These are phyloP conservation scores for Coemansia sp. DNA, from an alignment of 192 early-diverging fungal species.

Conservation along the genomic window DNA sequence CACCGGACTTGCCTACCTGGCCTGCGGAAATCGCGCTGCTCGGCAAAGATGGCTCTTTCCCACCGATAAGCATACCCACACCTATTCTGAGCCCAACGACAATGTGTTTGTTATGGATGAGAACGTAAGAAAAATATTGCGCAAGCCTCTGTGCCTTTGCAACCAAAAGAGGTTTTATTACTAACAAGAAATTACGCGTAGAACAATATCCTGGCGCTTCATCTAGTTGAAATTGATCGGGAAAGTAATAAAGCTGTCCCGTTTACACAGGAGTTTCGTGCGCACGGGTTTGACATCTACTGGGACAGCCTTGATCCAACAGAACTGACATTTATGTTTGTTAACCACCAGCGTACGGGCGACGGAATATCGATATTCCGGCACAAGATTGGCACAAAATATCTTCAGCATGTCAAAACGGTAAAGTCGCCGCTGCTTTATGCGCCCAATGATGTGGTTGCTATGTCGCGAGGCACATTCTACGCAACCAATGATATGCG, in stretches of 20 bases:
- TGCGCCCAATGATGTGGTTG: constrained; percentile 62
- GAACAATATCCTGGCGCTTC: constrained; percentile 44
- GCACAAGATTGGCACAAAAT: constrained; percentile 47
- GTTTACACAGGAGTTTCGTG: constrained; percentile 38
- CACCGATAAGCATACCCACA: constrained; percentile 14
- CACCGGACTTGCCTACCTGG: constrained; percentile 57
- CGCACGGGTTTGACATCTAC: constrained; percentile 60
- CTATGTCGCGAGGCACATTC: constrained; percentile 55
- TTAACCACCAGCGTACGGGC: constrained; percentile 61
- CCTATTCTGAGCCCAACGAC: constrained; percentile 32
- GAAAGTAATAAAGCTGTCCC: constrained; percentile 30
- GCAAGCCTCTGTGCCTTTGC: neutral
- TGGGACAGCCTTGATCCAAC: constrained; percentile 43
- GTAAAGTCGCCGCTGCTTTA: constrained; percentile 55
- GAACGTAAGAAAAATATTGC: constrained; percentile 31
- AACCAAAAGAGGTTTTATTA: neutral
- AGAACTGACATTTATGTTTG: constrained; percentile 57
- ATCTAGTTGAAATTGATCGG: constrained; percentile 39
- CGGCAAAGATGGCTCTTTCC: constrained; percentile 57
- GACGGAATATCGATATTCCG: constrained; percentile 59
- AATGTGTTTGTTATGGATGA: constrained; percentile 56
- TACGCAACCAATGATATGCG: constrained; percentile 62
- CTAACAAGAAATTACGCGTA: constrained; percentile 17
- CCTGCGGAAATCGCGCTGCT: constrained; percentile 55
- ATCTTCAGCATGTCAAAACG: constrained; percentile 54